Evolutionary conservation across 345 rosid genomes (phyloP).

Genomic region (Melastoma malabathricum): DNA sequence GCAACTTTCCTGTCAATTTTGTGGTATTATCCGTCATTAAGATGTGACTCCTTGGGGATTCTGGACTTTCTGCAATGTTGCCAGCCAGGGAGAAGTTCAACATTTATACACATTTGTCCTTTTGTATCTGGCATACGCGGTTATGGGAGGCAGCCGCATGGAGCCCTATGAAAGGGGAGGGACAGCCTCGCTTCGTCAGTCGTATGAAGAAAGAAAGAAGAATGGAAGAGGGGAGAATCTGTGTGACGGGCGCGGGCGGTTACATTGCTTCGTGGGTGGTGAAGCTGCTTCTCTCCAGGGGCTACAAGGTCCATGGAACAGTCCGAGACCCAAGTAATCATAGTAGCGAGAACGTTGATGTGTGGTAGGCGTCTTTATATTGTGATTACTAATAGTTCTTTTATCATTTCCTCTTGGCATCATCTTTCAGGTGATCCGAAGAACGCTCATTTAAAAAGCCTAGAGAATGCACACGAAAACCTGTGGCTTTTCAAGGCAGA

Average conservation of each 20-base stretch:
- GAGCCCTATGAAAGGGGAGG: no score
- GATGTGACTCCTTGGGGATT: no score
- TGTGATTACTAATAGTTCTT: not conserved
- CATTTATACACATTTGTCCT: no score
- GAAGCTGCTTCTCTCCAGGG: conserved; percentile 56
- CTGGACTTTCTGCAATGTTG: no score
- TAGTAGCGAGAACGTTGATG: not conserved
- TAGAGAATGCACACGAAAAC: conserved; percentile 74
- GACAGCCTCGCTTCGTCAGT: no score
- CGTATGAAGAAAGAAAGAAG: no score
- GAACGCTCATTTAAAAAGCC: conserved; percentile 70
- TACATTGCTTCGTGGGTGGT: conserved; percentile 92
- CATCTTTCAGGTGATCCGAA: conserved; percentile 49
- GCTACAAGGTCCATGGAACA: conserved; percentile 71
- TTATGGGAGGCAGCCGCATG: no score
- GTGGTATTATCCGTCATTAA: no score
- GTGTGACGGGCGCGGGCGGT: conserved; percentile 90
- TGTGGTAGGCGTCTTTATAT: not conserved
- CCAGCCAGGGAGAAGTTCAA: no score
- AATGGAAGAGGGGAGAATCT: conserved; percentile 9
- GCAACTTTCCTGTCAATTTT: no score
- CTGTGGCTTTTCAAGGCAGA: conserved; percentile 54
- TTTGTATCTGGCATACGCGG: no score
- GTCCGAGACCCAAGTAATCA: conserved; percentile 58
- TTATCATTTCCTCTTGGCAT: not conserved